Base-by-base conservation (phyloP, 2,329 filamentous ascomycete genomes). In the Alternaria sp. region DNA sequence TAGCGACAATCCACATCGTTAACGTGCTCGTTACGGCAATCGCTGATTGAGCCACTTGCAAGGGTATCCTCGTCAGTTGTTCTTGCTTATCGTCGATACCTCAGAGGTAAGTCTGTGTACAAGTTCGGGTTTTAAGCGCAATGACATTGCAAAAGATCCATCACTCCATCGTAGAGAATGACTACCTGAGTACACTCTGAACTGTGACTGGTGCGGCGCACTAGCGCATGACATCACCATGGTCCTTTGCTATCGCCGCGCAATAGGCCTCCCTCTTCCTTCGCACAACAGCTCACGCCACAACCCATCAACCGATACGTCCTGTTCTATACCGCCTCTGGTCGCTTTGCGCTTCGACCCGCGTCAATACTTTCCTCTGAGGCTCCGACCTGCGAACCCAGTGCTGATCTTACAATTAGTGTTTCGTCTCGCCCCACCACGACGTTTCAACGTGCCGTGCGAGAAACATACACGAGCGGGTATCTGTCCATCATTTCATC, bases 371-470 rank as follows among this genome's bases (percentile, higher is more conserved):
- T 32, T 34, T 32, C 38, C 36, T 43, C 10, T 20, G 25, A 9
- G 34, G n/a, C 22, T 22, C 16, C 18, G 10, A n/a, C 9, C 14
- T 10, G 46, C 9, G 5, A 54, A 11, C 65, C 68, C 41, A 63
- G 67, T 30, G 45, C 51, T 65, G 69, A 72, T 67, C 68, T 57
- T 53, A 57, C 70, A 63, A n/a, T 52, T 48, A 46, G 46, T 54
- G 70, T 72, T 72, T 72, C 65, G 62, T 32, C 11, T 46, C 25
- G 68, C 63, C 64, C 62, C 65, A 65, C 67, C 60, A 54, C 38
- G 40, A 54, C 20, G 66, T 72, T 69, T 67, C 65, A 64, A 59
- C 51, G 12, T 61, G 38, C 57, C 67, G 40, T 41, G 56, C 57
- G 34, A 51, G 44, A 53, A 51, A 40, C 46, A 40, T 16, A 22